These are phyloP conservation scores for Glycine tomentella DNA, from an alignment of 306 rosid species.

Conservation along the genomic window DNA sequence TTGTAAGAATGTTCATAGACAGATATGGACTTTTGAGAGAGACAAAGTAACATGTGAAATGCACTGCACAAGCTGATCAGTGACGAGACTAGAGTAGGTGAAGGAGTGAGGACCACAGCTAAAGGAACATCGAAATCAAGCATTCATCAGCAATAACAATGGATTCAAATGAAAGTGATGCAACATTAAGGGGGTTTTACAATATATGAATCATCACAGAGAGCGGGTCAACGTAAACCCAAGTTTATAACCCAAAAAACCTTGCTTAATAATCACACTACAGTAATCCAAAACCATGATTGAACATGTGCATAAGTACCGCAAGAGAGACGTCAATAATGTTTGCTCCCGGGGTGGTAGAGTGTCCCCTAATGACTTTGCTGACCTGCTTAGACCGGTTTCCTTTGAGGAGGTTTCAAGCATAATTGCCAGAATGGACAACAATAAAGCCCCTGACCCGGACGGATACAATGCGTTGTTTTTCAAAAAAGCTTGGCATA, in stretches of 20 bases:
- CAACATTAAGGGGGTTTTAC: not conserved
- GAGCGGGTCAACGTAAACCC: not conserved
- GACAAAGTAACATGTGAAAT: not conserved
- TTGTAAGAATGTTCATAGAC: not conserved
- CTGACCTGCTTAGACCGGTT: no score
- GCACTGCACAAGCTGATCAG: not conserved
- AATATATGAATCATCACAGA: no score
- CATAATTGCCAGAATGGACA: no score
- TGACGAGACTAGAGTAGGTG: not conserved
- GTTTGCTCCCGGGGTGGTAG: no score
- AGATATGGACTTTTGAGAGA: no score
- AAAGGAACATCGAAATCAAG: slow-evolving; percentile 13
- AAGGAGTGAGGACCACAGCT: not conserved
- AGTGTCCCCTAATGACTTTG: no score
- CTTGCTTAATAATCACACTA: not conserved
- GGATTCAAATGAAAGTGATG: not conserved
- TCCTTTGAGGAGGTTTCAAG: no score
- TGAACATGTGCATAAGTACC: not conserved
- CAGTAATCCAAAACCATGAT: not conserved
- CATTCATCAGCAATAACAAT: slow-evolving; percentile 3
- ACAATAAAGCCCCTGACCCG: no score
- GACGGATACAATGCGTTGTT: no score
- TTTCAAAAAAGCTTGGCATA: no score
- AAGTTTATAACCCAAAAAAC: not conserved
- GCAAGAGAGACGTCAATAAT: not conserved